Evolutionary conservation across 495 filamentous ascomycete genomes (phyloP).

Genomic region (Thozetella sp.): DNA sequence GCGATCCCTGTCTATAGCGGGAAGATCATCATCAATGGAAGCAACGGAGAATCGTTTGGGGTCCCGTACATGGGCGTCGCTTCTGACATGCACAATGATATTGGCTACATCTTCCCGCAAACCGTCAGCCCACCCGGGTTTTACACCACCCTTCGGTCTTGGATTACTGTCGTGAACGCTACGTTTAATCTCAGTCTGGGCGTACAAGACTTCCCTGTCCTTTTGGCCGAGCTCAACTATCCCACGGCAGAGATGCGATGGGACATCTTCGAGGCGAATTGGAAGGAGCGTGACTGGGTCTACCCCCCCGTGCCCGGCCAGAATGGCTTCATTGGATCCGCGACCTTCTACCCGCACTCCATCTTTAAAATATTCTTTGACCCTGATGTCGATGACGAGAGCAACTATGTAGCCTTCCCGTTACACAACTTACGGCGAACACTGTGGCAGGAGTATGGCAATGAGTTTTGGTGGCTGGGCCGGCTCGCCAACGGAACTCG

Average conservation of each 20-base stretch:
- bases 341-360: slow-evolving; percentile 14
- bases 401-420: slow-evolving; percentile 23
- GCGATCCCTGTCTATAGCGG: slow-evolving; percentile 33
- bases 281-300: slow-evolving; percentile 23
- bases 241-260: slow-evolving; percentile 24
- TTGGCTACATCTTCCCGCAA: slow-evolving; percentile 3
- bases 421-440: slow-evolving; percentile 14
- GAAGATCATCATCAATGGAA: slow-evolving; percentile 28
- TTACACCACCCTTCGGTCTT: slow-evolving; percentile 8
- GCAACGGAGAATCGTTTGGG: slow-evolving; percentile 29
- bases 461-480: slow-evolving; percentile 32
- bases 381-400: slow-evolving; percentile 13
- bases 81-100: slow-evolving; percentile 9
- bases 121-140: slow-evolving; percentile 5
- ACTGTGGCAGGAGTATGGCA: slow-evolving; percentile 11
- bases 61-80: slow-evolving; percentile 25
- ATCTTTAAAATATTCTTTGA: slow-evolving; percentile 13
- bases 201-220: slow-evolving; percentile 16
- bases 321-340: slow-evolving; percentile 32
- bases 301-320: slow-evolving; percentile 33
- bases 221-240: slow-evolving; percentile 21
- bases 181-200: slow-evolving; percentile 22
- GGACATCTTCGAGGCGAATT: slow-evolving; percentile 27
- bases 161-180: slow-evolving; percentile 11
- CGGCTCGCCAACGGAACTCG: slow-evolving; percentile 29